Base-by-base conservation (phyloP, 2,329 filamentous ascomycete species). In the Fusarium staphyleae region DNA sequence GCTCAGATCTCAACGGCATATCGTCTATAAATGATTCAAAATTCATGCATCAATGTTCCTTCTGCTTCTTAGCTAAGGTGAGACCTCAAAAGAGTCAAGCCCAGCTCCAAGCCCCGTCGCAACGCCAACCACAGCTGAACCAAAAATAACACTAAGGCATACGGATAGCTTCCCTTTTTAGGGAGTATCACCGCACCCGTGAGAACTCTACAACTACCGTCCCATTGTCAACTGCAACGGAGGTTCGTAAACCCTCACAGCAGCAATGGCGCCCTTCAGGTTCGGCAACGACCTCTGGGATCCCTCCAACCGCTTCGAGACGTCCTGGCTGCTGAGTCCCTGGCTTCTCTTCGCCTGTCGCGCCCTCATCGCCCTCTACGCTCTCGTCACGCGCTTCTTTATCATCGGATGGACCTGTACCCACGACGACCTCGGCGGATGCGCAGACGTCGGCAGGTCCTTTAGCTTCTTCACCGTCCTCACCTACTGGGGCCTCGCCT, bases 391-490 rank as follows among this genome's bases (percentile, higher is more conserved):
- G 11, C 81, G 88, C 52, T 80, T 95, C 75, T 84, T 87, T 77
- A 82, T 84, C 69, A 84, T 92, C 69, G 86, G 78, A 55, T 90
- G 83, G 79, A 75, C 83, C 55, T 86, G 85, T 67, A 75, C 78
- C n/a, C 79, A 84, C 69, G 70, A 72, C 28, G 44, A 57, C 1
- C 62, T 68, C 10, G 76, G 75, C 55, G 76, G 80, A 41, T 81
- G 79, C 68, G 60, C 68, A 28, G 68, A 66, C 1, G 81, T 83
- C 19, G 75, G 78, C 45, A 73, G 78, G 37, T 81, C 81, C 37
- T 95, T 96, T 77, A 90, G 87, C 66, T 96, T 85, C 79, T 96
- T 96, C 77, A 96, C 91, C 22, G 79, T 87, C 67, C 77, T 95
- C 52, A 90, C 88, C 9, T 95, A 88, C 79, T 95, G 89, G 89